phyloP scores from a whole-genome alignment of 257 asterid genomes.

The Thymus quinquecostatus region DNA sequence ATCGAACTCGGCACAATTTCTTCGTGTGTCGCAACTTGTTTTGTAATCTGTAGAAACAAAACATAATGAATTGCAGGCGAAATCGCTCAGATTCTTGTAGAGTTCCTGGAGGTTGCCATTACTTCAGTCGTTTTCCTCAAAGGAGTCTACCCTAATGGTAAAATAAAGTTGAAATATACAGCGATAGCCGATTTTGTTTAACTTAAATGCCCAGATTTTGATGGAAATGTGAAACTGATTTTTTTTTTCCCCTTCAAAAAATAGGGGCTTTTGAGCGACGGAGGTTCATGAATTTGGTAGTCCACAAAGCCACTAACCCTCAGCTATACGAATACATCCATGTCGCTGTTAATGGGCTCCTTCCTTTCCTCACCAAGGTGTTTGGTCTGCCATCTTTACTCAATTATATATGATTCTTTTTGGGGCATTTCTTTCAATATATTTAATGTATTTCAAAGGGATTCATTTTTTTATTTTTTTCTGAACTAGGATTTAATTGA shows the following conservation, averaged over 20 bases:
- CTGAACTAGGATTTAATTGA: slow-evolving; percentile 75
- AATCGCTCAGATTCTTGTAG: slow-evolving; percentile 67
- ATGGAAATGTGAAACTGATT: neutral
- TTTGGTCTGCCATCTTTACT: neutral
- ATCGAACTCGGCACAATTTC: neutral
- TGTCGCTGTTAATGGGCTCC: slow-evolving; percentile 73
- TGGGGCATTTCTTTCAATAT: neutral
- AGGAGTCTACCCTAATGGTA: slow-evolving; percentile 86
- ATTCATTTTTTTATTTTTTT: neutral
- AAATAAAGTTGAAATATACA: neutral
- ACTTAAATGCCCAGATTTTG: neutral
- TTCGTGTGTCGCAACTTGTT: neutral
- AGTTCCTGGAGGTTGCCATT: slow-evolving; percentile 84
- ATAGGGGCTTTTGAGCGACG: slow-evolving; percentile 88
- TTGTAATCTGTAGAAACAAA: neutral
- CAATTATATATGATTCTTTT: neutral
- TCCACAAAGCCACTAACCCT: slow-evolving; percentile 81
- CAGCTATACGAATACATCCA: slow-evolving; percentile 69
- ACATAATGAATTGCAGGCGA: slow-evolving; percentile 48
- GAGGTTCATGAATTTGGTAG: slow-evolving; percentile 84
- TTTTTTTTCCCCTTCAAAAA: too few species aligned
- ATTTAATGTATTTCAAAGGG: neutral
- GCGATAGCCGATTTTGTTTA: neutral
- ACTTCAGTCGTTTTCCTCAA: slow-evolving; percentile 79
- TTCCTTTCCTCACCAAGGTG: slow-evolving; percentile 78